Base-by-base conservation (phyloP, 2,329 filamentous ascomycete species). In the Fusarium sp. region DNA sequence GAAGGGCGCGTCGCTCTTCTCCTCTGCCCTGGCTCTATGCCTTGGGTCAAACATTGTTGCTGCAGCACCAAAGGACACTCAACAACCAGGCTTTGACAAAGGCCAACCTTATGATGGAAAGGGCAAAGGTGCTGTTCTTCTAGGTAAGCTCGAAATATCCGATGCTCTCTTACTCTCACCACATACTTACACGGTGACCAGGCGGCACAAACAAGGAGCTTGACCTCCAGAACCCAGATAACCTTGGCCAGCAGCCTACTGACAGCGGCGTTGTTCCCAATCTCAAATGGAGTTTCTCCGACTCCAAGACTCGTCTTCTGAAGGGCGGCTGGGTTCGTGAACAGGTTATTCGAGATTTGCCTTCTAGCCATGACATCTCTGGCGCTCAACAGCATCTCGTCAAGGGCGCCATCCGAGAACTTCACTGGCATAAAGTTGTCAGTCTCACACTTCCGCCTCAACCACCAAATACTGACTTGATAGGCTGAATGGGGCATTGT, bases 371-470 rank as follows among this genome's bases (percentile, higher is more conserved):
- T 68, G 91, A 93, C 72, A 91, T 93, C 74, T 84, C 91, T 2
- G 90, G 87, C 8, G 91, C 91, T 3, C 91, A 93, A 79, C 90
- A 92, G 81, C 91, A 93, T 80, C 82, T 93, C 60, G 88, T 85
- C 64, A 92, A 92, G 79, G 91, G 91, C 6, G 89, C 90, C 1
- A 87, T 91, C 39, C 87, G 90, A 11, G 90, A 93, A 79, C 83
- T 92, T 18, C 90, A 92, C 75, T 93, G 90, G 91, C 90, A 92
- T 77, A 84, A 85, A 73, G 89, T 91, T n/a, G 89, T 91, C 82
- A 70, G 88, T 83, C 14, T 2, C 3, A 3, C 18, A 15, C 9
- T 22, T 5, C 20, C 11, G 0, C 0, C 6, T 8, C 10, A 18
- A 8, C 2, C 0, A 5, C 6, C 3, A 15, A 5, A 15, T 48